These are phyloP conservation scores for Aspergillus biplanus DNA, from an alignment of 495 filamentous ascomycete genomes.

Conservation along the genomic window DNA sequence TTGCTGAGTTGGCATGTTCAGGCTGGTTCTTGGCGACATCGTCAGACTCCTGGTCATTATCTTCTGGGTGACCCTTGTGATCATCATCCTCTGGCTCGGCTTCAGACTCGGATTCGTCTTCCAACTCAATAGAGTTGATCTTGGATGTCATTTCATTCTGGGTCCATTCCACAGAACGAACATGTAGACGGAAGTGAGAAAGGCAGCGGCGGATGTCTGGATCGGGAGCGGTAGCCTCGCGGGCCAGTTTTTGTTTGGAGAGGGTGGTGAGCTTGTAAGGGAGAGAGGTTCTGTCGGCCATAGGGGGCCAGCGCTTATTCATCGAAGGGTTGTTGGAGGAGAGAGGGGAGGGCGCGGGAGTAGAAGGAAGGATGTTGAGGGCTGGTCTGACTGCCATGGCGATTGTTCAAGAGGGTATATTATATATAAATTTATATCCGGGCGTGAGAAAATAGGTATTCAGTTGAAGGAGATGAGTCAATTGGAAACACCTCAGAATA, in stretches of 20 bases:
- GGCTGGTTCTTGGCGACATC: constrained; percentile 2
- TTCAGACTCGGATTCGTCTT: constrained; percentile 34
- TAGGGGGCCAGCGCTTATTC: constrained; percentile 47
- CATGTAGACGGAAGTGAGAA: constrained; percentile 45
- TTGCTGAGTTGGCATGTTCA: constrained; percentile 1
- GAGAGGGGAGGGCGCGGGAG: constrained; percentile 18
- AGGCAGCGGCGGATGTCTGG: constrained; percentile 49
- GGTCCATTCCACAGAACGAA: constrained; percentile 43
- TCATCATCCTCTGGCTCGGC: constrained; percentile 37
- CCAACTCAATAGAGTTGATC: constrained; percentile 48
- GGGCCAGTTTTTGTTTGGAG: constrained; percentile 46
- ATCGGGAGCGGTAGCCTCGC: constrained; percentile 46
- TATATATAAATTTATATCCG: constrained; percentile 4
- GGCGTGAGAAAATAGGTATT: not conserved
- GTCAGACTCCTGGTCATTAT: constrained; percentile 1
- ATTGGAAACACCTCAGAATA: not conserved
- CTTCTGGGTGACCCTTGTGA: not conserved
- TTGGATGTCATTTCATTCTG: constrained; percentile 48
- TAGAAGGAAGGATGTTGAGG: constrained; percentile 21
- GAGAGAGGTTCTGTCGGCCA: constrained; percentile 46
- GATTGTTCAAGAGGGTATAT: constrained; percentile 4
- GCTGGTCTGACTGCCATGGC: constrained; percentile 22
- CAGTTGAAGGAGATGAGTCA: not conserved
- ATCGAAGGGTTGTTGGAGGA: constrained; percentile 33
- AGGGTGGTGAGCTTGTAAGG: constrained; percentile 48